Conservation (phyloP, 306 rosid species). For the Cicer cuneatum region DNA sequence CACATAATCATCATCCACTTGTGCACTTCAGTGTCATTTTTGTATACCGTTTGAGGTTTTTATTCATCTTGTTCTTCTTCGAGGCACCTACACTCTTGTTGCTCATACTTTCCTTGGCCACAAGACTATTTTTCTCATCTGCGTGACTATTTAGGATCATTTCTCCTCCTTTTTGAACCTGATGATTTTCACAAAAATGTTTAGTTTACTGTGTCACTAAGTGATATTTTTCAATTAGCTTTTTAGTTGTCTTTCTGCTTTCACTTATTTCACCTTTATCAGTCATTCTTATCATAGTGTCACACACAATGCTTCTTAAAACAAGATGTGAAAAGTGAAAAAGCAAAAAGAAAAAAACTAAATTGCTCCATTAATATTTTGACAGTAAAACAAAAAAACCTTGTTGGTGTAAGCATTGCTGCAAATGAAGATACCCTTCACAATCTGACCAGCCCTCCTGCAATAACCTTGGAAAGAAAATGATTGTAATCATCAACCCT, state of each 20-base stretch:
- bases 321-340: slow-evolving; percentile 29
- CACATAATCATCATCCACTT: slow-evolving; percentile 6
- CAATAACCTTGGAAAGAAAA: slow-evolving; percentile 79
- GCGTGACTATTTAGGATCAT: slow-evolving; percentile 57
- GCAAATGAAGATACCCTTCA: slow-evolving; percentile 84
- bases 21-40: slow-evolving; percentile 1
- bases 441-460: slow-evolving; percentile 92
- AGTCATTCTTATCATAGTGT: neutral
- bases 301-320: slow-evolving; percentile 2
- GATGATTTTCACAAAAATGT: slow-evolving; percentile 36
- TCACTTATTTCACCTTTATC: neutral
- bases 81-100: slow-evolving; percentile 24
- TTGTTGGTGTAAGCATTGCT: slow-evolving; percentile 93
- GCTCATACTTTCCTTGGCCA: slow-evolving; percentile 43
- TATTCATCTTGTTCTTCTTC: slow-evolving; percentile 59
- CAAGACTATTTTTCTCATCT: slow-evolving; percentile 46
- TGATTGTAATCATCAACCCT: slow-evolving; percentile 80
- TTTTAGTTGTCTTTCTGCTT: slow-evolving; percentile 16
- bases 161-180: slow-evolving; percentile 94
- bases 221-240: neutral
- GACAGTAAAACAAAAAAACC: slow-evolving; percentile 50
- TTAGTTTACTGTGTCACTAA: neutral
- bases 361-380: neutral
- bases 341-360: neutral
- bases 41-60: slow-evolving; percentile 75